A percentile compares a stretch with the other conserved stretches of the same genome.
phyloP scores from a whole-genome alignment of 202 grass and related monocot species.

The Cymbopogon flexuosus region DNA sequence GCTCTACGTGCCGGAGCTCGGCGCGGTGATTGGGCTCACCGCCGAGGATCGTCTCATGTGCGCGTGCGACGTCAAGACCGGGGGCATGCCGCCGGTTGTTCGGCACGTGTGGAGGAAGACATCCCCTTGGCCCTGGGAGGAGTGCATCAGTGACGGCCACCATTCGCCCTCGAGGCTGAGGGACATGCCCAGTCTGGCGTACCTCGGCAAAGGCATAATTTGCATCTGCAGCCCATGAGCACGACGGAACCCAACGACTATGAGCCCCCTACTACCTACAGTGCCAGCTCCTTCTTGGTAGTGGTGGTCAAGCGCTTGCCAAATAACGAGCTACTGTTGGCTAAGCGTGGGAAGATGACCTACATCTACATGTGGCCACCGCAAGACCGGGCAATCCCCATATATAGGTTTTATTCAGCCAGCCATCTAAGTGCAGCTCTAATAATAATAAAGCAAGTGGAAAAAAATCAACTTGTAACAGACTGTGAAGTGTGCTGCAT shows the following conservation, averaged over 20 bases:
- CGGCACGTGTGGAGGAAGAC: background rate
- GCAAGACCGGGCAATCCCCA: background rate
- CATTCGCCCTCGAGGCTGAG: background rate
- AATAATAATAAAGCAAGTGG: too few species aligned
- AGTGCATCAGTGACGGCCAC: background rate
- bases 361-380: background rate
- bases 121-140: background rate
- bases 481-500: too few species aligned
- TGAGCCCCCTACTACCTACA: background rate
- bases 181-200: background rate
- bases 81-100: background rate
- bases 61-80: too few species aligned
- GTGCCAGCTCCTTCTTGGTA: background rate
- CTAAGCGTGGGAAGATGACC: background rate
- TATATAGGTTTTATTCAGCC: background rate
- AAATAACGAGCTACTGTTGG: background rate
- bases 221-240: constrained; percentile 5
- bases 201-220: background rate
- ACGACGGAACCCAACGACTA: background rate
- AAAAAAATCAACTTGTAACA: too few species aligned
- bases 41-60: too few species aligned
- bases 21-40: too few species aligned
- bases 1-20: too few species aligned
- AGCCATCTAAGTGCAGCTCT: background rate
- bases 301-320: background rate